Percentiles rank a stretch among this genome's conserved stretches.
phyloP scores from a whole-genome alignment of 2,329 filamentous ascomycete genomes.

The Xylariaceae sp. region DNA sequence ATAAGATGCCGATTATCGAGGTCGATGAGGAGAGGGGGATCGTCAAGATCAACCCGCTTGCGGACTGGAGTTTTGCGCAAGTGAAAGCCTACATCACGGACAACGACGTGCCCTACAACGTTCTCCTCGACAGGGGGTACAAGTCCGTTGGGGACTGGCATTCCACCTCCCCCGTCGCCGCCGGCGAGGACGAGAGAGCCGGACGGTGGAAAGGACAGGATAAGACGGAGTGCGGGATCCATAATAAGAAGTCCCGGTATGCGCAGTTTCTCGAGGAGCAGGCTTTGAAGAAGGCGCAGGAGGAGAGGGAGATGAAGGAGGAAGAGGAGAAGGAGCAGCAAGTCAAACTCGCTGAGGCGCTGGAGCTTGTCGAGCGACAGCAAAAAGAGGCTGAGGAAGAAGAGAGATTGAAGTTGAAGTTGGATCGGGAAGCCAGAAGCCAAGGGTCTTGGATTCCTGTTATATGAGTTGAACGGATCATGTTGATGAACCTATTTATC shows the following conservation, averaged over 20 bases:
- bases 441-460: conserved; percentile 8
- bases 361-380: conserved; percentile 12
- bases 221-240: conserved; percentile 98
- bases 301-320: conserved; percentile 29
- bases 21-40: conserved; percentile 82
- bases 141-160: conserved; percentile 99
- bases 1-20: conserved; percentile 86
- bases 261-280: conserved; percentile 79
- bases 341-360: conserved; percentile 14
- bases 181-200: conserved; percentile 91
- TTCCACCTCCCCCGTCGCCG: conserved; percentile 84
- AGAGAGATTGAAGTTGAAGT: no score
- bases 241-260: conserved; percentile 95
- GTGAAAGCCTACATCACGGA: conserved; percentile 84
- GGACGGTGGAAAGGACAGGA: conserved; percentile 93
- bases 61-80: conserved; percentile 88
- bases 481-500: no score
- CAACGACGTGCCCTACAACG: conserved; percentile 90
- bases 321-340: conserved; percentile 34
- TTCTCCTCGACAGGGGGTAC: conserved; percentile 87
- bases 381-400: conserved; percentile 9
- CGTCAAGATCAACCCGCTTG: conserved; percentile 96
- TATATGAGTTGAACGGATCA: not conserved
- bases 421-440: no score
- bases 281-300: conserved; percentile 42